Base-by-base conservation (phyloP, 805 yeast genomes). In the Lipomyces lipofer region DNA sequence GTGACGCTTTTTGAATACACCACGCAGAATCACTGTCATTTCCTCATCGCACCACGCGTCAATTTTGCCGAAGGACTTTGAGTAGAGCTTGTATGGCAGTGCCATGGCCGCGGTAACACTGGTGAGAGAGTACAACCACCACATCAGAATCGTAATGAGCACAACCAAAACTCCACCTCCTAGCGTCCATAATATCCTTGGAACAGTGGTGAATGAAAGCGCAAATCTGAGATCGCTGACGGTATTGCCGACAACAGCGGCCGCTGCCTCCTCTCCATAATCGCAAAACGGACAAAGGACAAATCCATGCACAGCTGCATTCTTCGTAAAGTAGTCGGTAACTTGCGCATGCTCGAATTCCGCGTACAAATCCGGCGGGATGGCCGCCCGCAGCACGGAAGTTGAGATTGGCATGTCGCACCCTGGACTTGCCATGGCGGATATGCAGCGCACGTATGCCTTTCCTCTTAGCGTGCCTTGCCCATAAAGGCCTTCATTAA, bases 401-500 rank as follows among this genome's bases (percentile, higher is more conserved):
- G 32, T 36, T 15, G 62, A 43, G 3, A 58, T 49, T 3, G 44
- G 7, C 15, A 53, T 55, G 2, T 15, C 36, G 38, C 62, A 58
- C 7, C 42, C 46, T 15, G 57, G 54, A 15, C 24, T 39, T 5
- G 61, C 61, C 1, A 52, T 33, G 3, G 61, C 61, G 12, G 61
- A 57, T 13, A 58, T 58, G 32, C 62, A 58, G 5, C 47, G 28
- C 6, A 58, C 62, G 13, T 5, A 17, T 10, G 54, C 38, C 36
- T 56, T 47, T 6, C 61, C 60, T 8, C 62, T 57, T 10, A 58
- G 44, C 6, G 40, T 25, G n/a, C 62, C 62, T 38, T 58, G 62
- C 4, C 62, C 62, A 29, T 46, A 57, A 13, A 58, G 3, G 12
- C 62, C 62, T 44, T 58, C 62, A 19, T 46, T 32, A 13, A 58